A percentile compares a stretch with the other conserved stretches of the same genome.
Evolutionary conservation across 345 rosid species (phyloP).

Genomic region (Acer negundo): DNA sequence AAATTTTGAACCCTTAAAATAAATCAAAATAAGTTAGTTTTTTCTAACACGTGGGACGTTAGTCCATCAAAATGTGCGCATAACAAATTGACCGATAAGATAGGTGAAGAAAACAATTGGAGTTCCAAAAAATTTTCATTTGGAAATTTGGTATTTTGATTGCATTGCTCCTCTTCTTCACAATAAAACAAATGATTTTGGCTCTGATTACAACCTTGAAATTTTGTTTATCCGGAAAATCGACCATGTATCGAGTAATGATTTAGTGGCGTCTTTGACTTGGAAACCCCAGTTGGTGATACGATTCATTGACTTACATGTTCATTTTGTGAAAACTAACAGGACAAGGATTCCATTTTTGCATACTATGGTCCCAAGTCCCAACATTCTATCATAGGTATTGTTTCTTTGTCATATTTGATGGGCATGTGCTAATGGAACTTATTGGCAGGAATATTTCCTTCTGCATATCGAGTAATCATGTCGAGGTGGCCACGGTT

Average conservation of each 20-base stretch:
- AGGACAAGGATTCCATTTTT: neutral
- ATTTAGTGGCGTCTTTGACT: constrained; percentile 16
- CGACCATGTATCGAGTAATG: neutral
- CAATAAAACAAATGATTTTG: no score
- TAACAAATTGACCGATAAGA: neutral
- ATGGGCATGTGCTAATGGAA: neutral
- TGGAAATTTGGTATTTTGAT: no score
- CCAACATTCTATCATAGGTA: neutral
- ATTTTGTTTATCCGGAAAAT: neutral
- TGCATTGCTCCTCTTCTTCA: no score
- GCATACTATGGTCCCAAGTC: neutral
- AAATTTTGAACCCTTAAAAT: no score
- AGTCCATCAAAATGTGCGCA: no score
- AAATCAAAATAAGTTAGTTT: no score
- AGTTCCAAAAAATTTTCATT: neutral
- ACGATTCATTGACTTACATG: neutral
- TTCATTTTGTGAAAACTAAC: neutral
- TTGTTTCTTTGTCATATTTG: neutral
- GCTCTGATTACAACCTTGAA: no score
- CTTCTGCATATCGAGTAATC: neutral
- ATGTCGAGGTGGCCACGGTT: no score
- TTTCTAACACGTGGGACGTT: no score
- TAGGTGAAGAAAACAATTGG: neutral
- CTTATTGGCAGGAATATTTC: neutral
- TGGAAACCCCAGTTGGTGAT: neutral